Evolutionary conservation across 352 stramenopile genomes (phyloP).

Genomic region (Globisporangium okanoganense): DNA sequence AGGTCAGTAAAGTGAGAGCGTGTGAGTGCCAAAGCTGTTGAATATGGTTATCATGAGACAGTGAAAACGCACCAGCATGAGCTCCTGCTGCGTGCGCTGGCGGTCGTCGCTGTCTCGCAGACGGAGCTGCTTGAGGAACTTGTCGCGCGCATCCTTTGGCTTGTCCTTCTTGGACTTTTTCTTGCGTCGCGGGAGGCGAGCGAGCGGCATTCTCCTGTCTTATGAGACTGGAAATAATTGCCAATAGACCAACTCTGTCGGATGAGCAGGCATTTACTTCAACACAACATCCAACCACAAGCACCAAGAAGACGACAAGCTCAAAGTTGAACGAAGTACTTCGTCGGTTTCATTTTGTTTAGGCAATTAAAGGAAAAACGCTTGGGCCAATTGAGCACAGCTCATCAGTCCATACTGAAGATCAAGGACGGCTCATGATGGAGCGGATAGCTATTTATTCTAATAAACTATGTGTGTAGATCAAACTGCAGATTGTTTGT

Average conservation of each 20-base stretch:
- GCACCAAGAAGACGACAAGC: no score
- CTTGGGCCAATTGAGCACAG: no score
- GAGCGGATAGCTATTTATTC: no score
- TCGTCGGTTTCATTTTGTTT: no score
- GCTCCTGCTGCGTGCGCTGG: slow-evolving; percentile 28
- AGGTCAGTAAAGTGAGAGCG: not conserved
- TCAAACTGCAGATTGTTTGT: not conserved
- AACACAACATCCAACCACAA: no score
- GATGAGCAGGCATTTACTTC: not conserved
- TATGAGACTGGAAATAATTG: not conserved
- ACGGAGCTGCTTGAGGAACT: slow-evolving; percentile 35
- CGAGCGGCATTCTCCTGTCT: not conserved
- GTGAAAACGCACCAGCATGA: slow-evolving; percentile 34
- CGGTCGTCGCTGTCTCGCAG: slow-evolving; percentile 34
- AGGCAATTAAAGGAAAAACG: no score
- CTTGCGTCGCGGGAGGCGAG: slow-evolving; percentile 16
- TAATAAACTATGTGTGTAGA: no score
- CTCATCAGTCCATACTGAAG: not conserved
- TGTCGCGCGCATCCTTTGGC: slow-evolving; percentile 34
- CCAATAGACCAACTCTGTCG: no score
- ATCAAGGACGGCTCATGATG: not conserved
- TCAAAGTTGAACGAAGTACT: no score
- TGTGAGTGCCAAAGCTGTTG: not conserved
- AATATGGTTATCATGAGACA: no score
- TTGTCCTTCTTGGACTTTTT: slow-evolving; percentile 28